phyloP scores from a whole-genome alignment of 164 flowering plant species.

The Litsea cubeba region DNA sequence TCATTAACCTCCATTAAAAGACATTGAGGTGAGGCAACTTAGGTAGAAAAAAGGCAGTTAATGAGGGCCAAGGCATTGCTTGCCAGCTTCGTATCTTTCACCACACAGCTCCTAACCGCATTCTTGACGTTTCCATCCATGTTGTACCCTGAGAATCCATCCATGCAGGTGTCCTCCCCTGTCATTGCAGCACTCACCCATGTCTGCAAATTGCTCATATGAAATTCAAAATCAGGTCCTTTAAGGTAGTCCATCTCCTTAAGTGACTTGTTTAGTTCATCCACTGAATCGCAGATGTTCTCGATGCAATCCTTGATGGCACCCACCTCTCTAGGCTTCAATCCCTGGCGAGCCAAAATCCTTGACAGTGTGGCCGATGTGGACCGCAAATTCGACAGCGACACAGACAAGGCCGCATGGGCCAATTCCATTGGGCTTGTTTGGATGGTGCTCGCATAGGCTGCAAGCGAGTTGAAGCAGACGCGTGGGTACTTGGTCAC shows the following conservation, averaged over 20 bases:
- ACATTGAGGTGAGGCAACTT: neutral
- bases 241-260: conserved; percentile 34
- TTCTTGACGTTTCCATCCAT: conserved; percentile 23
- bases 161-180: conserved; percentile 54
- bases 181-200: conserved; percentile 70
- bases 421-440: conserved; percentile 30
- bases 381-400: conserved; percentile 25
- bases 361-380: conserved; percentile 22
- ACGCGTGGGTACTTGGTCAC: conserved; percentile 33
- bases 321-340: conserved; percentile 28
- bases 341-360: conserved; percentile 8
- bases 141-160: conserved; percentile 33
- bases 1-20: neutral
- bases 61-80: conserved; percentile 58
- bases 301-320: conserved; percentile 50
- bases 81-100: conserved; percentile 30
- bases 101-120: conserved; percentile 22
- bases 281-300: conserved; percentile 37
- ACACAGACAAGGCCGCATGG: conserved; percentile 31
- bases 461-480: conserved; percentile 36
- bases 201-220: conserved; percentile 46
- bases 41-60: conserved; percentile 12
- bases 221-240: conserved; percentile 25
- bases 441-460: conserved; percentile 35
- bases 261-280: conserved; percentile 39